These are phyloP conservation scores for Plenodomus tracheiphilus DNA, from an alignment of 2,329 filamentous ascomycete species.

Conservation along the genomic window DNA sequence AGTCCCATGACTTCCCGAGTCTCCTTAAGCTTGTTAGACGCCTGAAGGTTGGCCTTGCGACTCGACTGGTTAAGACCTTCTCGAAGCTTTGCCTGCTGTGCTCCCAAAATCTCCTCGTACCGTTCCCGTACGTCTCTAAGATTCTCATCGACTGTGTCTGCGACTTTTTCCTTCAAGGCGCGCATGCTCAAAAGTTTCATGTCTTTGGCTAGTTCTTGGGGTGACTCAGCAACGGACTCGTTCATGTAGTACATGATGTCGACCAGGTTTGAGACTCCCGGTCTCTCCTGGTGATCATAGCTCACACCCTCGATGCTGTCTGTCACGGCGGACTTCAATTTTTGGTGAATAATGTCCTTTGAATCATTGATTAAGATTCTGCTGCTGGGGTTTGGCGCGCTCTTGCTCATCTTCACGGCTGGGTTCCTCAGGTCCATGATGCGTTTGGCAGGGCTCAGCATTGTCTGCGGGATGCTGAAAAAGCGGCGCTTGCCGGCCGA, in stretches of 20 bases:
- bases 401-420: slow-evolving; percentile 91
- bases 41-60: too few relatives aligned
- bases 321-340: slow-evolving; percentile 75
- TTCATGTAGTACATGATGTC: slow-evolving; percentile 76
- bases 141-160: slow-evolving; percentile 58
- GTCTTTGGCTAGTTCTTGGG: slow-evolving; percentile 52
- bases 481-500: slow-evolving; percentile 27
- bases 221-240: slow-evolving; percentile 38
- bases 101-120: slow-evolving; percentile 58
- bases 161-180: slow-evolving; percentile 66
- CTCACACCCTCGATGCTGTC: slow-evolving; percentile 70
- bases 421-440: slow-evolving; percentile 89
- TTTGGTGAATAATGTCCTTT: slow-evolving; percentile 64
- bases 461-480: slow-evolving; percentile 30
- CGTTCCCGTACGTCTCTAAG: slow-evolving; percentile 60
- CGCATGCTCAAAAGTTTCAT: slow-evolving; percentile 54
- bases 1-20: too few relatives aligned
- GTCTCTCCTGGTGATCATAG: slow-evolving; percentile 71
- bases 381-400: slow-evolving; percentile 69
- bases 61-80: too few relatives aligned
- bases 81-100: slow-evolving; percentile 59
- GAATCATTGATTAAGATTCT: slow-evolving; percentile 82
- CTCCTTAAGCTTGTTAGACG: slow-evolving; percentile 41
- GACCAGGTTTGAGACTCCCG: slow-evolving; percentile 86
- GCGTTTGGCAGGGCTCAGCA: slow-evolving; percentile 66